phyloP scores from a whole-genome alignment of 2,329 filamentous ascomycete species.

The Ophiostoma montium region DNA sequence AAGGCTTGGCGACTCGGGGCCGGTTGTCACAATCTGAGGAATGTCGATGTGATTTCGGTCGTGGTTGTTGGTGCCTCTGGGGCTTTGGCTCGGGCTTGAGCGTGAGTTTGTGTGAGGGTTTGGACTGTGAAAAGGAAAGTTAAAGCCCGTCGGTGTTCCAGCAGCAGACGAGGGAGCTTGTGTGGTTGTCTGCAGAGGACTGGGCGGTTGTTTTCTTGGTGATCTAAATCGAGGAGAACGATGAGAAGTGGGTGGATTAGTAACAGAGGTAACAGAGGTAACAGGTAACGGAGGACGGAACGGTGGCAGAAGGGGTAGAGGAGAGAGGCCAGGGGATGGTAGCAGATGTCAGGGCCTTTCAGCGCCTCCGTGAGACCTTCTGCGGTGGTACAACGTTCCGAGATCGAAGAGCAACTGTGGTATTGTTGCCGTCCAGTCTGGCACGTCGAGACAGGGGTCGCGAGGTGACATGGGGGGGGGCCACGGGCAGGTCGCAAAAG shows the following conservation, averaged over 20 bases:
- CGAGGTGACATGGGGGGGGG: not conserved
- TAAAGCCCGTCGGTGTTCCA: constrained; percentile 26
- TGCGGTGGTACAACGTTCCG: constrained; percentile 4
- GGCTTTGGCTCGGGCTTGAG: not conserved
- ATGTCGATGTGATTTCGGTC: constrained; percentile 16
- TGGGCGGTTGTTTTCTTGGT: constrained; percentile 32
- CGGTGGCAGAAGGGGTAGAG: not conserved
- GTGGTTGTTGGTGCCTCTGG: not conserved
- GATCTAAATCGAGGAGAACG: constrained; percentile 24
- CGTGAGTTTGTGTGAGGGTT: too few species aligned
- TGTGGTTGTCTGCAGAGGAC: constrained; percentile 32
- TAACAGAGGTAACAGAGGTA: not conserved
- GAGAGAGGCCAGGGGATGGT: not conserved
- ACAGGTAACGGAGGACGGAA: constrained; percentile 1
- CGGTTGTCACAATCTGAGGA: constrained; percentile 21
- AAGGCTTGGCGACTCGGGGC: constrained; percentile 15
- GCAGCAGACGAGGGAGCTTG: constrained; percentile 29
- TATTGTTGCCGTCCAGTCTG: not conserved
- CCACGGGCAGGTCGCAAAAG: too few species aligned
- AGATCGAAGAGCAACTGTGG: not conserved
- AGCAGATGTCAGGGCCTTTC: constrained; percentile 5
- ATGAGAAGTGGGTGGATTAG: constrained; percentile 1
- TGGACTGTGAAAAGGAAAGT: constrained; percentile 19
- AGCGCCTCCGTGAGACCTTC: constrained; percentile 2
- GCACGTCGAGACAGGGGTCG: not conserved